Percentiles rank a stretch among this genome's conserved stretches.
Conservation (phyloP, 2,329 filamentous ascomycete species). For the Leptographium procerum region DNA sequence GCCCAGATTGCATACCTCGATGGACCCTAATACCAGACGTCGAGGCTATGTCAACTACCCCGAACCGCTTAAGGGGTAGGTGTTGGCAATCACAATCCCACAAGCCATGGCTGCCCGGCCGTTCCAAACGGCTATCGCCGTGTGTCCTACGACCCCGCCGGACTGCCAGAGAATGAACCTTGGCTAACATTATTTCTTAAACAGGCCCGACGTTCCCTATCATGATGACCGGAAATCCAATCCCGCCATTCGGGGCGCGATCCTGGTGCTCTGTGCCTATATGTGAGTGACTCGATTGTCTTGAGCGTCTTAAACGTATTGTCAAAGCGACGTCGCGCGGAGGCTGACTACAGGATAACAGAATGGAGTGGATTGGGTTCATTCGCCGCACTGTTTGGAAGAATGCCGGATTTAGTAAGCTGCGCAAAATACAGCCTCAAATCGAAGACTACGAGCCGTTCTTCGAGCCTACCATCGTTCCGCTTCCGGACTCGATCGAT, state of each 20-base stretch:
- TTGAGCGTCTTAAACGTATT: too few relatives aligned
- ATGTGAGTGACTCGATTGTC: conserved; percentile 40
- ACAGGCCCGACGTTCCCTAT: conserved; percentile 29
- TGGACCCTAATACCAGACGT: conserved; percentile 10
- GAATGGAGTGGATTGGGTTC: conserved; percentile 42
- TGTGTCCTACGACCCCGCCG: background rate
- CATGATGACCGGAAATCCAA: conserved; percentile 37
- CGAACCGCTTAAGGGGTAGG: conserved; percentile 23
- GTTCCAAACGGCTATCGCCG: background rate
- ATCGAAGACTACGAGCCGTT: conserved; percentile 39
- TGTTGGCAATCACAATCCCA: background rate
- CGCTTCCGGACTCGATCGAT: conserved; percentile 24
- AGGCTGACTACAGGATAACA: conserved; percentile 14
- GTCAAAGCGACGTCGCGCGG: background rate
- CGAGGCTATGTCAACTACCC: conserved; percentile 25
- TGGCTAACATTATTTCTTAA: background rate
- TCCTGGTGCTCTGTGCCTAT: conserved; percentile 40
- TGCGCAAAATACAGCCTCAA: conserved; percentile 40
- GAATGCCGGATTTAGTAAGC: conserved; percentile 49
- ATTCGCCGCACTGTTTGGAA: conserved; percentile 47
- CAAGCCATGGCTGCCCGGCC: background rate
- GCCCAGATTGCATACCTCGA: background rate
- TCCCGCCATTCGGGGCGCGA: conserved; percentile 44
- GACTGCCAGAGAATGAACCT: background rate
- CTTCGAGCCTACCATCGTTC: conserved; percentile 35